Conservation (phyloP, 2,329 filamentous ascomycete species). For the Juglanconis sp. region DNA sequence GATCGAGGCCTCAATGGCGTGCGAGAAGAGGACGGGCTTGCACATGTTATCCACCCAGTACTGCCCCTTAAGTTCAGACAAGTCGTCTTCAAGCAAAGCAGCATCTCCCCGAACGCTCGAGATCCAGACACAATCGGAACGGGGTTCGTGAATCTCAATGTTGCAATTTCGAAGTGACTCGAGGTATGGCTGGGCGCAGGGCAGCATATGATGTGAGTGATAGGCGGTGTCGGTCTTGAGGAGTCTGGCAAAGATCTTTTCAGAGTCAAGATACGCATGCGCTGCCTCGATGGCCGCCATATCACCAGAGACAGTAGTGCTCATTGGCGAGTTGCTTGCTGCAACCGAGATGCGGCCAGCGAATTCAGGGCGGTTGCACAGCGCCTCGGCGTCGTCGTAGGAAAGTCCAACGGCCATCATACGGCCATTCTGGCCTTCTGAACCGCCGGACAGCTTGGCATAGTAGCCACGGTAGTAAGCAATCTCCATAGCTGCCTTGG, state of each 20-base stretch:
- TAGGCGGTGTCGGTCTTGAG: slow-evolving; percentile 41
- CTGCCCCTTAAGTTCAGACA: slow-evolving; percentile 20
- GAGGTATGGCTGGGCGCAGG: slow-evolving; percentile 31
- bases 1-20: slow-evolving; percentile 26
- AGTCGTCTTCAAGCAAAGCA: slow-evolving; percentile 13
- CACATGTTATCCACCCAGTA: slow-evolving; percentile 33
- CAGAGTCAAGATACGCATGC: slow-evolving; percentile 25
- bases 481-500: slow-evolving; percentile 32
- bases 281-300: slow-evolving; percentile 27
- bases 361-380: slow-evolving; percentile 12
- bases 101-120: slow-evolving; percentile 24
- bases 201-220: slow-evolving; percentile 40
- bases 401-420: slow-evolving; percentile 25
- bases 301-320: slow-evolving; percentile 26
- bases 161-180: slow-evolving; percentile 25
- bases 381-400: slow-evolving; percentile 5
- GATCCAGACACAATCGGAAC: slow-evolving; percentile 20
- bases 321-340: slow-evolving; percentile 24
- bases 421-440: slow-evolving; percentile 16
- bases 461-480: slow-evolving; percentile 37
- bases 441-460: background rate
- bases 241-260: slow-evolving; percentile 32
- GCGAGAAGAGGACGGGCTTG: slow-evolving; percentile 34
- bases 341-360: slow-evolving; percentile 22
- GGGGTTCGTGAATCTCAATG: slow-evolving; percentile 13